These are phyloP conservation scores for Phalaenopsis hybrid DNA, from an alignment of 116 monocot species.

Conservation along the genomic window DNA sequence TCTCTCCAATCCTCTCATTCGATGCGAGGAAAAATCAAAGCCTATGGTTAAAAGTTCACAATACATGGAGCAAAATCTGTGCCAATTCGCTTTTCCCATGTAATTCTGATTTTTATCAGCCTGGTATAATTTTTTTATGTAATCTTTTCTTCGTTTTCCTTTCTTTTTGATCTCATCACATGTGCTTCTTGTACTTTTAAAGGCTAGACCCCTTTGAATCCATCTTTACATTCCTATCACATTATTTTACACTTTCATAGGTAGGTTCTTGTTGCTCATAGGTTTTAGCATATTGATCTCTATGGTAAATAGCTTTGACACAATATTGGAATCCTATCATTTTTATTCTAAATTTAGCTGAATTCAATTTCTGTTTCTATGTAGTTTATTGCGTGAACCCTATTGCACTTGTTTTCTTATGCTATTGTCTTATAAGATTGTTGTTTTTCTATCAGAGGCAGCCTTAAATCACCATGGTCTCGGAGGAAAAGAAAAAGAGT, in stretches of 20 bases:
- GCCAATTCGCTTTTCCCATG: neutral
- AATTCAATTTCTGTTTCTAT: neutral
- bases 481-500: conserved; percentile 60
- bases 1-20: neutral
- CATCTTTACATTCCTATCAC: neutral
- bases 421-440: neutral
- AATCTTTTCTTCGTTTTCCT: neutral
- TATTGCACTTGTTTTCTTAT: neutral
- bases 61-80: conserved; percentile 1
- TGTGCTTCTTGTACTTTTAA: neutral
- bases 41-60: conserved; percentile 1
- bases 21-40: neutral
- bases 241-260: neutral
- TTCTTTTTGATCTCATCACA: neutral
- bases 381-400: neutral
- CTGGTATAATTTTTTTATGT: neutral
- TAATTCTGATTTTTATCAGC: conserved; percentile 3
- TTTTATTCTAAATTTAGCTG: neutral
- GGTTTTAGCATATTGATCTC: neutral
- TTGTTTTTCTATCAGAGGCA: conserved; percentile 30
- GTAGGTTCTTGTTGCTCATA: neutral
- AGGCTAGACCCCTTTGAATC: neutral
- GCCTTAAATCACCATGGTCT: conserved; percentile 77
- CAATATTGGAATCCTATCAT: neutral
- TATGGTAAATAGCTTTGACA: neutral